Conservation (phyloP, 441 rosid genomes). For the Eruca vesicaria region DNA sequence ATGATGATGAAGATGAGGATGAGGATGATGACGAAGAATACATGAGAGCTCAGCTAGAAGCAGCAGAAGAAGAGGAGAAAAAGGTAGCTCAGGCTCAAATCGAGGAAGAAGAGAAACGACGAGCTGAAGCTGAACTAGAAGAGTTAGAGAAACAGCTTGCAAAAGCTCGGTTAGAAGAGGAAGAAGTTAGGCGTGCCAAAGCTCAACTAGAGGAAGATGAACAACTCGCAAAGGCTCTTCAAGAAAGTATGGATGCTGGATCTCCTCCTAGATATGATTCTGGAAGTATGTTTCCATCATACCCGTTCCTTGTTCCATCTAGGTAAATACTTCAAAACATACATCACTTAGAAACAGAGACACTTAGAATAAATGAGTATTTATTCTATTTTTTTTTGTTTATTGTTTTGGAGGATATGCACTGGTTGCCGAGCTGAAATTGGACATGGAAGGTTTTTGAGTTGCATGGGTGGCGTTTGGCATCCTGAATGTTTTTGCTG, state of each 20-base stretch:
- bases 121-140: constrained; percentile 48
- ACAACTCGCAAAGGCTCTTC: constrained; percentile 66
- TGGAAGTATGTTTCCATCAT: constrained; percentile 48
- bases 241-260: constrained; percentile 60
- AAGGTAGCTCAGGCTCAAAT: constrained; percentile 30
- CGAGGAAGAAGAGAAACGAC: constrained; percentile 53
- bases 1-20: background rate
- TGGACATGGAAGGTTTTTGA: constrained; percentile 80
- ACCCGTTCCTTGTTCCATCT: constrained; percentile 54
- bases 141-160: constrained; percentile 80
- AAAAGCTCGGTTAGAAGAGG: constrained; percentile 72
- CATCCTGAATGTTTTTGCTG: constrained; percentile 97
- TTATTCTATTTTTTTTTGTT: background rate
- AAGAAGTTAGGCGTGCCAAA: constrained; percentile 41
- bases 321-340: constrained; percentile 44
- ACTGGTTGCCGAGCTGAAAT: constrained; percentile 81
- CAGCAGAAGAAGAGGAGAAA: constrained; percentile 48
- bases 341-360: background rate
- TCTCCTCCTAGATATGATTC: constrained; percentile 49
- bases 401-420: constrained; percentile 52
- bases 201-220: constrained; percentile 65
- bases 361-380: constrained; percentile 5
- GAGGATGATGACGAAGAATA: constrained; percentile 42
- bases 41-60: constrained; percentile 37
- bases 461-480: constrained; percentile 89